A percentile compares a stretch with the other conserved stretches of the same genome.
Conservation (phyloP, 495 filamentous ascomycete species). For the Tetracladium marchalianum region DNA sequence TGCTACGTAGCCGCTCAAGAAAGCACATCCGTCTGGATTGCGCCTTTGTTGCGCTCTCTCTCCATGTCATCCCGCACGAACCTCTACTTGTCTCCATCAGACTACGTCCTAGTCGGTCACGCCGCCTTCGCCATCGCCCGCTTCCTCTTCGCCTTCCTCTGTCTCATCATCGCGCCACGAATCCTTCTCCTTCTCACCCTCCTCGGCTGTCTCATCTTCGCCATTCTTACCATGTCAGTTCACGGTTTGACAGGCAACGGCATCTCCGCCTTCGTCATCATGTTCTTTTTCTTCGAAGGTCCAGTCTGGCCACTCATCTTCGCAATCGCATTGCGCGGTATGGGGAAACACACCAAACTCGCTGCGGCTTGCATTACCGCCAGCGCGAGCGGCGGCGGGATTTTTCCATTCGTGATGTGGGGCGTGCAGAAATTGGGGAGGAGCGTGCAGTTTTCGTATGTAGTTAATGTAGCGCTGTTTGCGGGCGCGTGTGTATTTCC, state of each 20-base stretch:
- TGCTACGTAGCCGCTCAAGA: conserved; percentile 67
- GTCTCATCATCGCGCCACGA: conserved; percentile 41
- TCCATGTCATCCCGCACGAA: conserved; percentile 30
- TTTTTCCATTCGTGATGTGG: conserved; percentile 55
- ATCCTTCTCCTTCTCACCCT: conserved; percentile 39
- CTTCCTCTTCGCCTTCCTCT: conserved; percentile 36
- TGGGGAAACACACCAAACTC: conserved; percentile 60
- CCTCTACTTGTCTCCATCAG: conserved; percentile 47
- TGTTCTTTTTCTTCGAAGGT: conserved; percentile 62
- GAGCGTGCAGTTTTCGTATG: conserved; percentile 37
- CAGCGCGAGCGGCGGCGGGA: conserved; percentile 52
- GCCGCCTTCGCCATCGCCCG: conserved; percentile 36
- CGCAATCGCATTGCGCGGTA: conserved; percentile 55
- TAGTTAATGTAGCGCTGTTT: conserved; percentile 48
- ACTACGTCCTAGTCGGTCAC: conserved; percentile 37
- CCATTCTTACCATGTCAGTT: conserved; percentile 32
- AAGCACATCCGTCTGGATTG: conserved; percentile 48
- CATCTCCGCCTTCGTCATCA: conserved; percentile 44
- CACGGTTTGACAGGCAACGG: conserved; percentile 36
- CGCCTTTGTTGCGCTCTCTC: conserved; percentile 38
- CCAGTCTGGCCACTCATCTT: conserved; percentile 65
- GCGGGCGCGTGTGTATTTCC: conserved; percentile 48
- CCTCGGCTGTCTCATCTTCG: conserved; percentile 33
- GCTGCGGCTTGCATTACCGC: conserved; percentile 59
- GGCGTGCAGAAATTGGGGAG: conserved; percentile 29